Evolutionary conservation across 345 rosid species (phyloP), one percentile per base, ranked within the genome.

Genomic region (Rhodamnia argentea): DNA sequence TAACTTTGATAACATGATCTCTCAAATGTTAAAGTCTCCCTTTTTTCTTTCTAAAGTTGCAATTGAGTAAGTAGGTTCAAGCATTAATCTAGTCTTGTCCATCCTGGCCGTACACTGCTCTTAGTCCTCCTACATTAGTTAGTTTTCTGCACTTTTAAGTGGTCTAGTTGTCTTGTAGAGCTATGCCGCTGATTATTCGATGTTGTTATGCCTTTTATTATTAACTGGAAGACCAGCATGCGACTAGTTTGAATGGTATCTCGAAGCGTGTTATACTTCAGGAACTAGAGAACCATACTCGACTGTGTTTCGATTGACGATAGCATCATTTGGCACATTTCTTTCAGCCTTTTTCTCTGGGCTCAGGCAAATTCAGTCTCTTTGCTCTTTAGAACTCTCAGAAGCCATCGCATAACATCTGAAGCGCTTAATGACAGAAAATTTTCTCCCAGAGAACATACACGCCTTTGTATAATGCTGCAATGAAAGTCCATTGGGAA

Each of bases 401-500:
- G 78, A 70, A 70, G 0, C 20, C 22, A 0, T 18, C 47, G 32
- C 78, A 32, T 9, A 32, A 70, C 78, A 37, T 70, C 78, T 70
- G 7, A 70, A 70, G 13, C 20, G 13, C 13, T 37, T 70, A 32
- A 37, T 70, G 78, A 22, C 47, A 70, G 78, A 54, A 51, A n/a
- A 84, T 12, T 0, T 40, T 27, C 1, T 12, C 85, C 76, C 57
- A 13, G 37, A 22, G 27, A 8, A 44, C 76, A 50, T 86, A 87
- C 84, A 88, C 87, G 18, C 90, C 92, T 27, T 85, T 91, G 56
- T 88, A 86, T 82, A 92, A 86, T 13, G 88, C 93, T 27, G 88
- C 92, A 26, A 83, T 88, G 40, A 90, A 89, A 87, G 93, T 91
- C 86, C 87, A 92, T 13, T 90, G 93, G 93, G 84, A 60, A 86